Percentiles rank a stretch among this genome's conserved stretches.
phyloP scores from a whole-genome alignment of 805 yeast genomes.

The Cyberlindnera suaveolens region DNA sequence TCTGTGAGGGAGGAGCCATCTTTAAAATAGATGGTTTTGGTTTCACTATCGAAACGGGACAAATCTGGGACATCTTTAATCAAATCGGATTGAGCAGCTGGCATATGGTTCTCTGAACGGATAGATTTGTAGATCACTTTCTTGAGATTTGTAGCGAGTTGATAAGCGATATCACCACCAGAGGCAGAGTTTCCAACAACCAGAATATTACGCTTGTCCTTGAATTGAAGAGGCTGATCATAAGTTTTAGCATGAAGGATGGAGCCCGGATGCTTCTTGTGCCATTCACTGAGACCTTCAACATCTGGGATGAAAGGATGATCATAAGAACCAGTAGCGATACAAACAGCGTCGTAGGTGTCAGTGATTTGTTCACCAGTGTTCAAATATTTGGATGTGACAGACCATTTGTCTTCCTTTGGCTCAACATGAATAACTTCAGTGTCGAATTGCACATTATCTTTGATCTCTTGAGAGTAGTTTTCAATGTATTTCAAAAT shows the following conservation, averaged over 20 bases:
- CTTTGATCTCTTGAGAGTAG: slow-evolving; percentile 43
- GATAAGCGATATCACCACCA: slow-evolving; percentile 68
- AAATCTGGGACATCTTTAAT: slow-evolving; percentile 40
- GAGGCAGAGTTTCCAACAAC: slow-evolving; percentile 77
- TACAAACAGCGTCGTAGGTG: slow-evolving; percentile 52
- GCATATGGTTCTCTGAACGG: slow-evolving; percentile 38
- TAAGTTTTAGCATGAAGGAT: slow-evolving; percentile 54
- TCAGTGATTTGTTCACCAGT: slow-evolving; percentile 20
- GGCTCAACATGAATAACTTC: slow-evolving; percentile 37
- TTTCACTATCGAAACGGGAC: slow-evolving; percentile 30
- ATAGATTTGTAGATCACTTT: slow-evolving; percentile 41
- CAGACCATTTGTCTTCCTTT: slow-evolving; percentile 34
- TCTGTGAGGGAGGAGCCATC: slow-evolving; percentile 41
- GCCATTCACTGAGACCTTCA: slow-evolving; percentile 46
- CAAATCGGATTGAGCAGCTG: slow-evolving; percentile 37
- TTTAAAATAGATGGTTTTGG: slow-evolving; percentile 36
- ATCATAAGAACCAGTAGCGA: slow-evolving; percentile 62
- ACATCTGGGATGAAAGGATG: slow-evolving; percentile 54
- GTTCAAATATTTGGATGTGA: slow-evolving; percentile 30
- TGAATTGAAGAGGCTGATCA: slow-evolving; percentile 39
- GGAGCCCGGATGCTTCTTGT: slow-evolving; percentile 35
- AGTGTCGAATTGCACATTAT: slow-evolving; percentile 38
- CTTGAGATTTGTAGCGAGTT: slow-evolving; percentile 40
- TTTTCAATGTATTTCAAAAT: slow-evolving; percentile 54
- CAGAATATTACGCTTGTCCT: slow-evolving; percentile 37